A percentile compares a stretch with the other conserved stretches of the same genome.
Conservation (phyloP, 306 rosid species). For the Medicago truncatula region DNA sequence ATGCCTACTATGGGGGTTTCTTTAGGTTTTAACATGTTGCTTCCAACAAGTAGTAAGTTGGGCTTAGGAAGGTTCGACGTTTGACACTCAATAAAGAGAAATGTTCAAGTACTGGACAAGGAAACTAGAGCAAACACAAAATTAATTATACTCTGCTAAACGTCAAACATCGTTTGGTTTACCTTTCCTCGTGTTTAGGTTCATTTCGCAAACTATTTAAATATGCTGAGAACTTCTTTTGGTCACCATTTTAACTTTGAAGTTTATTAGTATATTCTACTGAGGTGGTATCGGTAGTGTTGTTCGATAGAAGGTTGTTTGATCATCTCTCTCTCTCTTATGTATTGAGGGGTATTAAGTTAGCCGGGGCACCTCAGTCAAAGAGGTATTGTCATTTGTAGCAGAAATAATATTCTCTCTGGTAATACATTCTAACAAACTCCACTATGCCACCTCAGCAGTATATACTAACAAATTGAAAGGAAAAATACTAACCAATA, state of each 20-base stretch:
- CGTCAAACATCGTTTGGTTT: not conserved
- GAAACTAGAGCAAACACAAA: slow-evolving; percentile 17
- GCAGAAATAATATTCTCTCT: not conserved
- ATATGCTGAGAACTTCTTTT: not conserved
- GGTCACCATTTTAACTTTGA: not conserved
- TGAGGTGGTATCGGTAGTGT: not conserved
- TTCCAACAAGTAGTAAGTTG: slow-evolving; percentile 38
- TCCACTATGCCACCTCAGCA: not conserved
- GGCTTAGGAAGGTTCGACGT: slow-evolving; percentile 36
- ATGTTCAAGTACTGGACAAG: slow-evolving; percentile 13
- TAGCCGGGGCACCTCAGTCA: not conserved
- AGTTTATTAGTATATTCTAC: not conserved
- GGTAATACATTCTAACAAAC: not conserved
- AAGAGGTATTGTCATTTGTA: not conserved
- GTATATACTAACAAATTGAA: not conserved
- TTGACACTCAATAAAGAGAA: slow-evolving; percentile 1
- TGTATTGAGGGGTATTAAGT: not conserved
- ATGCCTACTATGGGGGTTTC: slow-evolving; percentile 54
- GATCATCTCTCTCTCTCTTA: not conserved
- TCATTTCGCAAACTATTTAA: not conserved
- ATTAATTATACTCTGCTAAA: slow-evolving; percentile 7
- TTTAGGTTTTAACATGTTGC: slow-evolving; percentile 50
- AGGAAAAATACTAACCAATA: not conserved
- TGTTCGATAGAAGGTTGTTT: not conserved
- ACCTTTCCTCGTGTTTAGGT: not conserved